phyloP scores from a whole-genome alignment of 140 eudicot species.

The Stevia rebaudiana region DNA sequence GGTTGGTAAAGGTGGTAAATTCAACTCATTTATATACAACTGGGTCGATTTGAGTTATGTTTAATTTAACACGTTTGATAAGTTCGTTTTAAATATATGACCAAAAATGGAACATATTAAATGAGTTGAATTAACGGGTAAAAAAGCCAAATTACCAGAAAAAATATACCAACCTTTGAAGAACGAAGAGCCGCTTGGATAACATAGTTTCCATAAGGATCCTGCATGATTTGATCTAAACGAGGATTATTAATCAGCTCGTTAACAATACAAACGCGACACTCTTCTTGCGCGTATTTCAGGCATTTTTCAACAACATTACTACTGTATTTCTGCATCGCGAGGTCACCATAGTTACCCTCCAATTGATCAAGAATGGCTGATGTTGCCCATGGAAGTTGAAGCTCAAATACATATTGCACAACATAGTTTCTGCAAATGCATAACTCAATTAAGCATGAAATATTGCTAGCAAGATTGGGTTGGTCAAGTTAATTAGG shows the following conservation, averaged over 20 bases:
- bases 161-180: slow-evolving; percentile 41
- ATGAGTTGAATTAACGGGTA: too few species aligned
- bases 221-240: slow-evolving; percentile 57
- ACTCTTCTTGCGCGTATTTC: slow-evolving; percentile 49
- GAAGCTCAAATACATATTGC: slow-evolving; percentile 51
- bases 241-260: slow-evolving; percentile 42
- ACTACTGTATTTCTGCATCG: slow-evolving; percentile 58
- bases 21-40: too few species aligned
- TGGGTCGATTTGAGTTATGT: too few species aligned
- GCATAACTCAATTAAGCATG: slow-evolving; percentile 1
- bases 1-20: too few species aligned
- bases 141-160: not conserved
- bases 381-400: slow-evolving; percentile 43
- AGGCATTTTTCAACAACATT: slow-evolving; percentile 61
- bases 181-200: slow-evolving; percentile 48
- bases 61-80: too few species aligned
- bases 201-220: slow-evolving; percentile 59
- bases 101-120: too few species aligned
- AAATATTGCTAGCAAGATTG: not conserved
- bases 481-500: not conserved
- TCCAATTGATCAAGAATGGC: slow-evolving; percentile 49
- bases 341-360: slow-evolving; percentile 46
- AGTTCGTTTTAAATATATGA: too few species aligned
- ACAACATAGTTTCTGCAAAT: slow-evolving; percentile 56
- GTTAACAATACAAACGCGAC: slow-evolving; percentile 33